These are phyloP conservation scores for Murraya paniculata DNA, from an alignment of 345 rosid genomes.

Conservation along the genomic window DNA sequence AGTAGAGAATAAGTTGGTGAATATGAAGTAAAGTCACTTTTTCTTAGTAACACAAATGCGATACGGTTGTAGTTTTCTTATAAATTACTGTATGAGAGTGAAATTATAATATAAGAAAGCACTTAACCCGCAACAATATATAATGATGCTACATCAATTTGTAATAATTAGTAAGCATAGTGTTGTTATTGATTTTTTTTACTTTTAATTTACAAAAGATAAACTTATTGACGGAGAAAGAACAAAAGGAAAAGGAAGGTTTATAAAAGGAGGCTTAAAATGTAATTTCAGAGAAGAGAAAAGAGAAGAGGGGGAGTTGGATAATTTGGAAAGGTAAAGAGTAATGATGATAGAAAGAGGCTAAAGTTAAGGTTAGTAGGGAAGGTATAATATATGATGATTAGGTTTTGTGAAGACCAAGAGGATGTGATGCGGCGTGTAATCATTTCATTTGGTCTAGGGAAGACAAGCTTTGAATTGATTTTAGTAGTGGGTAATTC, in stretches of 20 bases:
- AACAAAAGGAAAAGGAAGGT: no score
- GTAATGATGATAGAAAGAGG: constrained; percentile 24
- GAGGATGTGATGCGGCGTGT: constrained; percentile 29
- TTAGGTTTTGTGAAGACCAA: constrained; percentile 37
- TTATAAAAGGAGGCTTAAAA: not conserved
- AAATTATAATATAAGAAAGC: no score
- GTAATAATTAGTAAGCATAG: no score
- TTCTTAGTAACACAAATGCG: no score
- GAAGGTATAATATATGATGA: constrained; percentile 28
- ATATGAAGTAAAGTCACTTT: not conserved
- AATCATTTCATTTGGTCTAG: constrained; percentile 38
- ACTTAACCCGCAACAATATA: no score
- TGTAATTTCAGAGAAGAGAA: not conserved
- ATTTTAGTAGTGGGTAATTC: constrained; percentile 13
- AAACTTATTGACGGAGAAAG: no score
- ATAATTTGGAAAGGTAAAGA: not conserved
- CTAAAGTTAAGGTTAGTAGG: constrained; percentile 24
- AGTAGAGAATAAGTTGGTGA: not conserved
- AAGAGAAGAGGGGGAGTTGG: not conserved
- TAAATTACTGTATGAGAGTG: no score
- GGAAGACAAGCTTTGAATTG: constrained; percentile 32
- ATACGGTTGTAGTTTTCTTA: no score
- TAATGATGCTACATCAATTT: no score
- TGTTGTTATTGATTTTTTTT: no score
- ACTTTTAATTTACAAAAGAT: no score